Evolutionary conservation across 2,329 filamentous ascomycete genomes (phyloP), one percentile per base, ranked within the genome.

Genomic region (Sporothrix curviconia): DNA sequence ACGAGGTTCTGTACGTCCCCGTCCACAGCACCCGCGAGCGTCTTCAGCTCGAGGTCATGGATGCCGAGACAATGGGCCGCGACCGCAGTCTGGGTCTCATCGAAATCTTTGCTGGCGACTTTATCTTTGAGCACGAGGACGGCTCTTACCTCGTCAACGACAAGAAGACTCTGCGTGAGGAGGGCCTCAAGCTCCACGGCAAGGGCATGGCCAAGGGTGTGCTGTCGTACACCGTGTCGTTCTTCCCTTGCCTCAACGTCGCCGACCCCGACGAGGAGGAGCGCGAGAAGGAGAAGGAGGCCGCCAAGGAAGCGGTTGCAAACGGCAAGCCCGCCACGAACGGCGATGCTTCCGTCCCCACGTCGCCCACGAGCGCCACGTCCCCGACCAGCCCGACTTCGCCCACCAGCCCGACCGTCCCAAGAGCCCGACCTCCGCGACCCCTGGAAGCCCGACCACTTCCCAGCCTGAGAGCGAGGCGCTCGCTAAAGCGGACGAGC

Each of bases 1-100:
- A 99, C 66, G 94, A 99, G 72, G 85, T 99, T 24, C 81, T 96
- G 22, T 99, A 99, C 68, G 81, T 99, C 1, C 92, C 95, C 1
- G 82, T 99, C 58, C 92, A 96, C 70, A 91, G 86, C 7, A 66
- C 81, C 14, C 86, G 90, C 32, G 94, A 99, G 70, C 90, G 88
- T 67, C 77, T 99, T 30, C 84, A 85, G 1, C 74, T 99, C 17
- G 94, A 99, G 71, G 91, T 97, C 63, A 96, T 99, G 92, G 94
- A 99, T 66, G 85, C 94, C 60, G 94, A 99, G 72, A 92, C 85
- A 64, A 80, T 97, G 67, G 90, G 90, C 66, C 94, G 91, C 69
- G 94, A 99, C 70, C 87, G 94, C 57, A 88, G 88, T 42, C 80
- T 99, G 34, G 94, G 94, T 54, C 79, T 87, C 56, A 74, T 94